phyloP scores from a whole-genome alignment of 495 filamentous ascomycete genomes.

The Bathelium albidoporum region DNA sequence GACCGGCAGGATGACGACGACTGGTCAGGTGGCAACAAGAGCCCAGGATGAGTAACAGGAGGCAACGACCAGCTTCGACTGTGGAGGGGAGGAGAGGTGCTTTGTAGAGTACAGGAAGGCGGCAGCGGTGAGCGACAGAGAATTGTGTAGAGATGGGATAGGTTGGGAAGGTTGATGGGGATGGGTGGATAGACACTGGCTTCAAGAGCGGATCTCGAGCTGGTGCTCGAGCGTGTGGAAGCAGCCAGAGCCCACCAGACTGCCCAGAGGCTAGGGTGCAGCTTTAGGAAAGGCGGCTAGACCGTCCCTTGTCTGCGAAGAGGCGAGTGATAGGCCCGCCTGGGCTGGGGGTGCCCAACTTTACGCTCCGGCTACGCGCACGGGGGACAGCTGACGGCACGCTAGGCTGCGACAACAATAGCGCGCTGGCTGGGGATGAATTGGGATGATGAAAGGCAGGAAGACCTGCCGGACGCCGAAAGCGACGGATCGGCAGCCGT shows the following conservation, averaged over 20 bases:
- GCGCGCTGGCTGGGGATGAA: not conserved
- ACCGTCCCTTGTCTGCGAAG: not conserved
- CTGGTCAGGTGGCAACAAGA: not conserved
- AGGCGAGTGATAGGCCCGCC: not conserved
- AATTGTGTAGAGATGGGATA: not conserved
- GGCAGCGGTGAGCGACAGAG: not conserved
- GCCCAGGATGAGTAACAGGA: not conserved
- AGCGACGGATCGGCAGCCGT: not conserved
- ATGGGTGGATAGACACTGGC: not conserved
- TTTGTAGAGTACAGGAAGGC: not conserved
- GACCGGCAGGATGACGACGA: not conserved
- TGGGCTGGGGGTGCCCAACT: not conserved
- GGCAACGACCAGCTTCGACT: not conserved
- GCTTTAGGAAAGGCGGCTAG: not conserved
- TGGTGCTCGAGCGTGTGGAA: not conserved
- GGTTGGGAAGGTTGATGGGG: not conserved
- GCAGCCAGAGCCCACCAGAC: not conserved
- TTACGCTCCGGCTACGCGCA: not conserved
- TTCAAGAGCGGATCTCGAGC: slow-evolving; percentile 5
- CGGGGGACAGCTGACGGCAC: not conserved
- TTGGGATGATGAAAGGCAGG: not conserved
- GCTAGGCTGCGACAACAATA: slow-evolving; percentile 1
- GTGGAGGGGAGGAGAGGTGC: not conserved
- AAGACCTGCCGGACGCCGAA: not conserved
- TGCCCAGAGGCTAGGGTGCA: not conserved